These are phyloP conservation scores for Aureobasidium uvarum DNA, from an alignment of 2,329 filamentous ascomycete species.

Conservation along the genomic window DNA sequence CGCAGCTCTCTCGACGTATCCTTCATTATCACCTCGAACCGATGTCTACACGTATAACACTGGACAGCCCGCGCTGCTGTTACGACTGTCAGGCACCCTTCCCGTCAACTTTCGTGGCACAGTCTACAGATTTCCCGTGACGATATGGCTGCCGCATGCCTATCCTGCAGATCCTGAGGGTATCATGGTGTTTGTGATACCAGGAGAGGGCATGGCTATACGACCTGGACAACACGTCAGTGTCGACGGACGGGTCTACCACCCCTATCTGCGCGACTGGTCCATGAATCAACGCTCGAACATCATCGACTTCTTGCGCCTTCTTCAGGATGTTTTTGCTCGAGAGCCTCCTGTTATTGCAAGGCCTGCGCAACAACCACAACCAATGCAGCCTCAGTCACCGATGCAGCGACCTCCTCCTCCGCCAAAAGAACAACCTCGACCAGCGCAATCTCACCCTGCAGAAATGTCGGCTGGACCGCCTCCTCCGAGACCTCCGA, in stretches of 20 bases:
- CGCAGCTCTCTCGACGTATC: slow-evolving; percentile 73
- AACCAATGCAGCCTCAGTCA: slow-evolving; percentile 51
- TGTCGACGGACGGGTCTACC: slow-evolving; percentile 88
- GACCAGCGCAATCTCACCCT: slow-evolving; percentile 31
- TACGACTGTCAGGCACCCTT: slow-evolving; percentile 82
- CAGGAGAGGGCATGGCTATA: slow-evolving; percentile 83
- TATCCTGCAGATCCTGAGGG: slow-evolving; percentile 83
- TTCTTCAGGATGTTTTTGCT: slow-evolving; percentile 82
- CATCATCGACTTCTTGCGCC: slow-evolving; percentile 75
- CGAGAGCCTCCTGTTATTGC: slow-evolving; percentile 92
- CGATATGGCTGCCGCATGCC: slow-evolving; percentile 87
- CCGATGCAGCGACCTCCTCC: slow-evolving; percentile 37
- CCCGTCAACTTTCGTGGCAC: slow-evolving; percentile 88
- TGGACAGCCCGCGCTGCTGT: slow-evolving; percentile 79
- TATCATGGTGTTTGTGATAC: slow-evolving; percentile 84
- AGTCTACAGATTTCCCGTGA: slow-evolving; percentile 86
- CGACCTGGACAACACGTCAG: slow-evolving; percentile 93
- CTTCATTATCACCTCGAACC: slow-evolving; percentile 78
- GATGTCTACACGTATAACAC: slow-evolving; percentile 96
- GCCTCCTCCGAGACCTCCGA: slow-evolving; percentile 55
- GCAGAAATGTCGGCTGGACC: slow-evolving; percentile 27
- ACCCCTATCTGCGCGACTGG: slow-evolving; percentile 93
- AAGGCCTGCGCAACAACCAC: slow-evolving; percentile 56
- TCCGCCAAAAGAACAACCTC: slow-evolving; percentile 39
- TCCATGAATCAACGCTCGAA: slow-evolving; percentile 84